Evolutionary conservation across 768 basidiomycete species (phyloP).

Genomic region (Agrocybe praecox): DNA sequence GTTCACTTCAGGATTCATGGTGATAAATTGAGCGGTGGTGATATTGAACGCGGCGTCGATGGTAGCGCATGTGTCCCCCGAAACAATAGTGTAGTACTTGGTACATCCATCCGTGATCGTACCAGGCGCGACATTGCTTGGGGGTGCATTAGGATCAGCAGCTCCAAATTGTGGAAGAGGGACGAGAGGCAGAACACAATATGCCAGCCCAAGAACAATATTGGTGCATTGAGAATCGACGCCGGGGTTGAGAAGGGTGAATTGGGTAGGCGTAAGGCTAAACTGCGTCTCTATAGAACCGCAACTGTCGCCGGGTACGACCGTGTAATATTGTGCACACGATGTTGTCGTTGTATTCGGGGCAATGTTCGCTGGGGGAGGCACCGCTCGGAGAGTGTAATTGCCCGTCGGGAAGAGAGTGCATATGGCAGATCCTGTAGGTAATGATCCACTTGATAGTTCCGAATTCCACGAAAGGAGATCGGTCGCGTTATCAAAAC

Average conservation of each 20-base stretch:
- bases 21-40: slow-evolving; percentile 12
- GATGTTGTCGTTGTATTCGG: slow-evolving; percentile 10
- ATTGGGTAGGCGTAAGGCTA: slow-evolving; percentile 4
- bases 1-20: slow-evolving; percentile 22
- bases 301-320: slow-evolving; percentile 4
- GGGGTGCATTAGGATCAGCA: not conserved
- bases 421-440: not conserved
- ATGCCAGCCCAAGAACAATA: slow-evolving; percentile 13
- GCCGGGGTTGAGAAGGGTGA: slow-evolving; percentile 5
- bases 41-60: slow-evolving; percentile 11
- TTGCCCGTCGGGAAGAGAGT: slow-evolving; percentile 12
- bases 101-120: slow-evolving; percentile 22
- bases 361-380: slow-evolving; percentile 16
- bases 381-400: slow-evolving; percentile 19
- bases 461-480: slow-evolving; percentile 23
- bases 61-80: not conserved
- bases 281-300: not conserved
- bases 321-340: slow-evolving; percentile 9
- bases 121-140: slow-evolving; percentile 17
- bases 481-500: slow-evolving; percentile 7
- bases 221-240: slow-evolving; percentile 15
- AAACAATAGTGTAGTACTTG: slow-evolving; percentile 15
- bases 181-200: slow-evolving; percentile 9
- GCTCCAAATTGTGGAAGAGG: not conserved
- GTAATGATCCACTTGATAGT: slow-evolving; percentile 9